These are phyloP conservation scores for Penicillium malachiteum DNA, from an alignment of 495 filamentous ascomycete species.

Conservation along the genomic window DNA sequence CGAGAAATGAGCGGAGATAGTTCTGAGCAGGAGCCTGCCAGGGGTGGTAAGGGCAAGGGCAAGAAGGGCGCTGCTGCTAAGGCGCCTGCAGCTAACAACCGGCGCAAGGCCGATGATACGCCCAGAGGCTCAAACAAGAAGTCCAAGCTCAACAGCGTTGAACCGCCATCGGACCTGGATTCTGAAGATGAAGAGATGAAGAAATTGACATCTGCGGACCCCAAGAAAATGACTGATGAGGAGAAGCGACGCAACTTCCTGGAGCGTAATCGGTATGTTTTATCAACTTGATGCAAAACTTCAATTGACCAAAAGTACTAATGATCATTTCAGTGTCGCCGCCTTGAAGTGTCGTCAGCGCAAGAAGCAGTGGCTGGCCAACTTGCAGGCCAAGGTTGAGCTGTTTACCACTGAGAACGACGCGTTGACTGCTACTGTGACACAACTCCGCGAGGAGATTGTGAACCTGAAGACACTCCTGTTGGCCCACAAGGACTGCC, in stretches of 20 bases:
- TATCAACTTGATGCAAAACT: not conserved
- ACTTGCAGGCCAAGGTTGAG: conserved; percentile 93
- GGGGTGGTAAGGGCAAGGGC: conserved; percentile 63
- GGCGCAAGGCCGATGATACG: conserved; percentile 80
- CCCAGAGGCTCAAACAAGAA: conserved; percentile 73
- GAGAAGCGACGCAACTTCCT: conserved; percentile 98
- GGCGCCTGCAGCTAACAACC: conserved; percentile 50
- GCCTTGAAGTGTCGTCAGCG: conserved; percentile 96
- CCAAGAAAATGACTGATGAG: conserved; percentile 96
- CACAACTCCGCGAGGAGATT: conserved; percentile 84
- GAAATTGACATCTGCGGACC: conserved; percentile 33
- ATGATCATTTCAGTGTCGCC: conserved; percentile 70
- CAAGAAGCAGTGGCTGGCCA: conserved; percentile 98
- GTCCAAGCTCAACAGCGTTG: conserved; percentile 55
- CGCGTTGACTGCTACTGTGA: conserved; percentile 76
- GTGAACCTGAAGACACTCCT: conserved; percentile 93
- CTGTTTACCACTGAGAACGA: conserved; percentile 90
- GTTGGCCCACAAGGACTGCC: conserved; percentile 95
- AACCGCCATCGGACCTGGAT: conserved; percentile 54
- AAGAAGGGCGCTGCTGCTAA: conserved; percentile 62
- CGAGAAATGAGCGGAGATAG: conserved; percentile 67
- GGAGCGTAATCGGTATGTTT: conserved; percentile 88
- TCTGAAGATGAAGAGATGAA: conserved; percentile 56
- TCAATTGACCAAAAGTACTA: conserved; percentile 11
- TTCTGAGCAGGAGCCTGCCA: conserved; percentile 68